Evolutionary conservation across 805 yeast species (phyloP), one percentile per base, ranked within the genome.

Genomic region (Lachancea kluyveri): DNA sequence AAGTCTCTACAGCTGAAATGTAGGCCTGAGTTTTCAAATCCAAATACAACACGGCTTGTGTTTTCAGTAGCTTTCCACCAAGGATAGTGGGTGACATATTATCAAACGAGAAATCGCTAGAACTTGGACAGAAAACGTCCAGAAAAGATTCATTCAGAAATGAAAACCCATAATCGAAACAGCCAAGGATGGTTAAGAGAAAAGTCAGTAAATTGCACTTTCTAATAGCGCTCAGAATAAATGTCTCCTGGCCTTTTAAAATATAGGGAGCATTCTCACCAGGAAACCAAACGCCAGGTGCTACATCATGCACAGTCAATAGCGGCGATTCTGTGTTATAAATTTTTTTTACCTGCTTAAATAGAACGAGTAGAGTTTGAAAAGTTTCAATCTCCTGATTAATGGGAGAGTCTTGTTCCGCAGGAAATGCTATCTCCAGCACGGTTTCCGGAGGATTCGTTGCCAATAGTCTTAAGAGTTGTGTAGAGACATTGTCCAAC

Each of bases 1-100:
- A 24, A 4, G 44, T 67, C 48, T 80, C 84, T 38, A 88, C 57
- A 0, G 94, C 95, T 1, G 96, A 79, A 13, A 92, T 87, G 51
- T 77, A 92, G 0, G 96, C 95, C 57, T 92, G 98, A 0, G 98
- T 92, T 54, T 92, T 92, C 52, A 92, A 68, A 45, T 92, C 96
- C 23, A 92, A 64, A 45, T 70, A 86, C 30, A 92, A 59, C 8
- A 74, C 75, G 0, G 92, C 87, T 45, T 85, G 96, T 7, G 82
- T 74, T 53, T 87, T 87, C 37, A 86, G 62, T 24, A 92, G 62
- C 45, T 78, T 73, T 4, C 86, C 54, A 24, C 43, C 24, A 7
- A 30, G 27, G 3, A 35, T 31, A n/a, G 28, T 27, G 7, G 40
- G 12, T 9, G 29, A 27, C 8, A 30, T 25, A 18, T 31, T 33